Evolutionary conservation across 441 rosid species (phyloP).

Genomic region (Erodium moschatum): DNA sequence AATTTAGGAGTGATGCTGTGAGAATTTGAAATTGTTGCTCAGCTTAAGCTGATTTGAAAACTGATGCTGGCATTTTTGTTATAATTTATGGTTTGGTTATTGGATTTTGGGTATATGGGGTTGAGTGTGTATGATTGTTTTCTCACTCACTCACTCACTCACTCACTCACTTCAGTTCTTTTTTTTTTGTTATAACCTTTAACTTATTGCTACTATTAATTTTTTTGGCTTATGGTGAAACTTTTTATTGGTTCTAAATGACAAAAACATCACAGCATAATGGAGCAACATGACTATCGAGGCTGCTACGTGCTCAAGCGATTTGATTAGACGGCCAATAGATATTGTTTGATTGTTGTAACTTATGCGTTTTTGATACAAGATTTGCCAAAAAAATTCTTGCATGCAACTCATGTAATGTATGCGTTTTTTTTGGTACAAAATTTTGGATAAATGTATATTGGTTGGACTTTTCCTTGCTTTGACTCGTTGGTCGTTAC

Average conservation of each 20-base stretch:
- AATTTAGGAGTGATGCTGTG: no score
- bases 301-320: neutral
- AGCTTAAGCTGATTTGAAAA: neutral
- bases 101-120: neutral
- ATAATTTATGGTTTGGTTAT: neutral
- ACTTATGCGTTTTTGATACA: no score
- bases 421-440: no score
- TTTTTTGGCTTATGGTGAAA: neutral
- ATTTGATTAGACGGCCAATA: neutral
- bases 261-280: neutral
- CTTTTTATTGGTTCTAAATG: neutral
- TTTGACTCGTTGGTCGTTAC: neutral
- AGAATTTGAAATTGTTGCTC: neutral
- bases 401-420: no score
- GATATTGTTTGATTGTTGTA: neutral
- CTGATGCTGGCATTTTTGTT: neutral
- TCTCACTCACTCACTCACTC: neutral
- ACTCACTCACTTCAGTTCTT: neutral
- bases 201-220: no score
- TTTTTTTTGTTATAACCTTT: no score
- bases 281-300: neutral
- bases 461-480: neutral
- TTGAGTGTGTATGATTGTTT: no score
- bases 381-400: no score
- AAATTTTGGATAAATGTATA: neutral